Conservation (phyloP, 1,139 yeast species). For the Yamadazyma dushanensis region DNA sequence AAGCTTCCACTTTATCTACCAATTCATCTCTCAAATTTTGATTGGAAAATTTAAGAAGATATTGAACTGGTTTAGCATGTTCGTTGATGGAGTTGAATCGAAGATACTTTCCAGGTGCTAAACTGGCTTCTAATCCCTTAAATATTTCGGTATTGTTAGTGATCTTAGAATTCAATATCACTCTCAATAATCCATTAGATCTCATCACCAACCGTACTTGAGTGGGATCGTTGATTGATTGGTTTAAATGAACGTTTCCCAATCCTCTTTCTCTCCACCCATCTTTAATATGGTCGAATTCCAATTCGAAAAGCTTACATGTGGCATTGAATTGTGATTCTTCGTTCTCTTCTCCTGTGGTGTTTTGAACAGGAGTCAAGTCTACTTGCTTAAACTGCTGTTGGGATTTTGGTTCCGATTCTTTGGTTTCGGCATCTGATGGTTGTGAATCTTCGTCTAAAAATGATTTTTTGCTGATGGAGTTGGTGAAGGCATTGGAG, state of each 20-base stretch:
- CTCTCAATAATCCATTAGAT: slow-evolving; percentile 81
- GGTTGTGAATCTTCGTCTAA: slow-evolving; percentile 38
- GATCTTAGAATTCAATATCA: slow-evolving; percentile 76
- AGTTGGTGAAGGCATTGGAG: slow-evolving; percentile 56
- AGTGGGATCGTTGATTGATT: slow-evolving; percentile 33
- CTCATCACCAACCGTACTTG: slow-evolving; percentile 77
- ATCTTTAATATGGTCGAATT: slow-evolving; percentile 57
- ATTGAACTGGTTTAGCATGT: slow-evolving; percentile 72
- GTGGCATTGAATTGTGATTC: slow-evolving; percentile 64
- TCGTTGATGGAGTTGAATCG: slow-evolving; percentile 56
- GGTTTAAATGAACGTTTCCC: slow-evolving; percentile 82
- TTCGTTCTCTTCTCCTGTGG: slow-evolving; percentile 93
- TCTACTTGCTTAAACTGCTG: slow-evolving; percentile 53
- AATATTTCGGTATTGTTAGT: slow-evolving; percentile 55
- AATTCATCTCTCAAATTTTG: slow-evolving; percentile 62
- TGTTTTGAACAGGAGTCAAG: slow-evolving; percentile 50
- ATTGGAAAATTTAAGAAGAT: slow-evolving; percentile 71
- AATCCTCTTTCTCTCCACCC: slow-evolving; percentile 98
- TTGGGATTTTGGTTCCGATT: slow-evolving; percentile 16
- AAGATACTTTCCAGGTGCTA: slow-evolving; percentile 75
- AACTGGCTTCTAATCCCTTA: slow-evolving; percentile 84
- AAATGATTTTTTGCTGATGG: slow-evolving; percentile 53
- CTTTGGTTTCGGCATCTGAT: slow-evolving; percentile 6
- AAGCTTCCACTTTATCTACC: slow-evolving; percentile 48
- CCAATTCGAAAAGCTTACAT: slow-evolving; percentile 78